Conservation (phyloP, 352 stramenopile species). For the Pythium aquatile region DNA sequence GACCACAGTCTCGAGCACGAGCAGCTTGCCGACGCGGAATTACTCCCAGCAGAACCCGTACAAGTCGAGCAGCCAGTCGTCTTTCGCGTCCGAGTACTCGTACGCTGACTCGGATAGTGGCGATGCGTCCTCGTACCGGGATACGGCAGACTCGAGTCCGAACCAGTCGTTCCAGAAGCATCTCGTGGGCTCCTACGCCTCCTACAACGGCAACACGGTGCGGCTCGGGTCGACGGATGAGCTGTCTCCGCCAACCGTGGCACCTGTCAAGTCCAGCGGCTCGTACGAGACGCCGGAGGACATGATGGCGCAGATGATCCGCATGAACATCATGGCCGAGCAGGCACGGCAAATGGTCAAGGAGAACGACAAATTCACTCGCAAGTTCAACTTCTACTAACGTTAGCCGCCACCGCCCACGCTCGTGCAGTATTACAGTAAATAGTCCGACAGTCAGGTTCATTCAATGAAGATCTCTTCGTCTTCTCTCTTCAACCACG, state of each 20-base stretch:
- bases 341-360: conserved; percentile 59
- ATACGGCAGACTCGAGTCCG: conserved; percentile 21
- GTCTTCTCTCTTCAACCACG: too few species aligned
- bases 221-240: conserved; percentile 21
- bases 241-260: conserved; percentile 1
- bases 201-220: conserved; percentile 2
- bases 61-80: conserved; percentile 19
- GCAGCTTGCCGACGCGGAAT: conserved; percentile 13
- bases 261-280: not conserved
- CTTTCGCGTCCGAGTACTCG: conserved; percentile 28
- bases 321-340: conserved; percentile 77
- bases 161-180: conserved; percentile 26
- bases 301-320: conserved; percentile 69
- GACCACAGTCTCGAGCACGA: conserved; percentile 17
- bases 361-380: conserved; percentile 55
- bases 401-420: too few species aligned
- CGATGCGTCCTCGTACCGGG: conserved; percentile 20
- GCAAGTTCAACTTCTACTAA: conserved; percentile 36
- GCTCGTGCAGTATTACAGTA: not conserved
- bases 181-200: conserved; percentile 17
- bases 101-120: conserved; percentile 22
- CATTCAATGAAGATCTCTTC: too few species aligned
- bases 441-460: not conserved
- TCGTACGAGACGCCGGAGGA: conserved; percentile 40
- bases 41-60: conserved; percentile 8